A percentile compares a stretch with the other conserved stretches of the same genome.
Evolutionary conservation across 495 filamentous ascomycete genomes (phyloP).

Genomic region (Poronia punctata): DNA sequence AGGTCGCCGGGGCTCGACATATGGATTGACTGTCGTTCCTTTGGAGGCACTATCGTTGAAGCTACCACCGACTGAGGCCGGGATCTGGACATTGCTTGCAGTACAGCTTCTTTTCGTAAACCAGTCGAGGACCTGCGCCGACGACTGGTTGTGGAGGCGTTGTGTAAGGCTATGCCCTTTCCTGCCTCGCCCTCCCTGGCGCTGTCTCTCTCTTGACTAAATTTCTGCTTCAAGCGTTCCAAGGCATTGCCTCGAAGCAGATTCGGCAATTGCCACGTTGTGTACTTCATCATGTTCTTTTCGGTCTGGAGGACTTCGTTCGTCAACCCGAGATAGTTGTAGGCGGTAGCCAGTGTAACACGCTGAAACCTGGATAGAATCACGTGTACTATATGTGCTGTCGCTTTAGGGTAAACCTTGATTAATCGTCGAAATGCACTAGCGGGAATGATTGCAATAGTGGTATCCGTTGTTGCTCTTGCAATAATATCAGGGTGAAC

Average conservation of each 20-base stretch:
- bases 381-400: slow-evolving; percentile 94
- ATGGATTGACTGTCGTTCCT: slow-evolving; percentile 29
- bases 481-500: slow-evolving; percentile 96
- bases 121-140: slow-evolving; percentile 66
- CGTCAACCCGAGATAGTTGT: slow-evolving; percentile 86
- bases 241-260: slow-evolving; percentile 79
- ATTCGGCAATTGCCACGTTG: slow-evolving; percentile 85
- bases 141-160: slow-evolving; percentile 50
- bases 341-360: slow-evolving; percentile 88
- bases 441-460: slow-evolving; percentile 95
- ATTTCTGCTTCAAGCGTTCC: slow-evolving; percentile 87
- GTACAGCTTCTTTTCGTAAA: slow-evolving; percentile 73
- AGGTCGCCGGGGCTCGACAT: slow-evolving; percentile 70
- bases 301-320: slow-evolving; percentile 88
- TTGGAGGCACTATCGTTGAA: slow-evolving; percentile 22
- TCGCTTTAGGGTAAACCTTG: slow-evolving; percentile 90
- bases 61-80: slow-evolving; percentile 27
- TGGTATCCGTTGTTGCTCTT: slow-evolving; percentile 92
- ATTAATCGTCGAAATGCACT: slow-evolving; percentile 91
- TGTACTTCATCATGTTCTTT: slow-evolving; percentile 84
- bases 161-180: slow-evolving; percentile 95
- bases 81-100: slow-evolving; percentile 53
- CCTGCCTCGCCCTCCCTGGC: slow-evolving; percentile 74
- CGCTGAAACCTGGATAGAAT: slow-evolving; percentile 90
- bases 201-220: slow-evolving; percentile 76